A percentile compares a stretch with the other conserved stretches of the same genome.
phyloP scores from a whole-genome alignment of 345 rosid genomes.

The Eutrema yunnanense region DNA sequence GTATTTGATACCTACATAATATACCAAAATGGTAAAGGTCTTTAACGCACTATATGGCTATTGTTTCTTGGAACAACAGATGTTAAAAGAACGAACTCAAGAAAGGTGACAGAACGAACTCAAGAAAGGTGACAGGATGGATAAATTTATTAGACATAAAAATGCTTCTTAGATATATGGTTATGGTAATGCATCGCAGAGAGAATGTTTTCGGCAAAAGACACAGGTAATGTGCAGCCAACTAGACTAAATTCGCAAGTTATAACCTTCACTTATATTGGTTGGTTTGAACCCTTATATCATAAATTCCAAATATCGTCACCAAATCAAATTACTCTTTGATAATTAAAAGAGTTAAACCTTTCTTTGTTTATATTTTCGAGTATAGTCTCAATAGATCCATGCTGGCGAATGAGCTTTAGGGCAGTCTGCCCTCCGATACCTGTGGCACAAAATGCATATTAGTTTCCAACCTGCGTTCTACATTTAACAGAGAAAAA shows the following conservation, averaged over 20 bases:
- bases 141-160: background rate
- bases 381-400: conserved; percentile 72
- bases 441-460: conserved; percentile 41
- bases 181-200: background rate
- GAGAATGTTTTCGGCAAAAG: background rate
- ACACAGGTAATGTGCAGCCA: background rate
- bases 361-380: conserved; percentile 87
- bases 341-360: conserved; percentile 27
- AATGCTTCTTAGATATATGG: background rate
- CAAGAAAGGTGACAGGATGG: background rate
- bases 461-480: background rate
- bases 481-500: background rate
- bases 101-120: background rate
- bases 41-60: background rate
- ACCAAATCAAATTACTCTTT: background rate
- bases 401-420: conserved; percentile 92
- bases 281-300: background rate
- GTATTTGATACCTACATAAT: conserved; percentile 61
- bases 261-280: background rate
- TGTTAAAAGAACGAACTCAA: background rate
- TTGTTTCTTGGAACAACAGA: background rate
- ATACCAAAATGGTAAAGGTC: background rate
- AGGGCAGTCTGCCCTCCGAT: conserved; percentile 88
- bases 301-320: background rate
- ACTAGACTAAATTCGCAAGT: background rate